phyloP scores from a whole-genome alignment of 129 eudicot species.

The Artemisia argyi region DNA sequence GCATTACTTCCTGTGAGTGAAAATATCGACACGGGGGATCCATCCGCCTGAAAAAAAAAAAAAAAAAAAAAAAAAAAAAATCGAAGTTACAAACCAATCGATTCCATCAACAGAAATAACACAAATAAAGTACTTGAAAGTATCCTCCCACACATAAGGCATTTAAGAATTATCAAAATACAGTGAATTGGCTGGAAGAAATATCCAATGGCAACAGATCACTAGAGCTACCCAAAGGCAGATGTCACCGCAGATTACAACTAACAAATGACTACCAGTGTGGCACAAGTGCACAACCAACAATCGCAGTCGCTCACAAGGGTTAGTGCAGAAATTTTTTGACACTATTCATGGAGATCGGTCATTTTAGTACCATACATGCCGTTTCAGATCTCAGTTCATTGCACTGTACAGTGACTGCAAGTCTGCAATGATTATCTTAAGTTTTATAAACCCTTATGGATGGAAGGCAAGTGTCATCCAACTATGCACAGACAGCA shows the following conservation, averaged over 20 bases:
- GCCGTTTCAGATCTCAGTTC: not conserved
- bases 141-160: not conserved
- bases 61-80: conserved; percentile 14
- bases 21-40: conserved; percentile 91
- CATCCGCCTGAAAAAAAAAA: conserved; percentile 67
- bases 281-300: not conserved
- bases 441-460: not conserved
- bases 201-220: not conserved
- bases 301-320: not conserved
- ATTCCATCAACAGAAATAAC: not conserved
- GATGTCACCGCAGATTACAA: not conserved
- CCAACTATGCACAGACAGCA: not conserved
- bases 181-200: not conserved
- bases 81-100: not conserved
- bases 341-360: not conserved
- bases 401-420: not conserved
- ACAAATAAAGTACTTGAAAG: not conserved
- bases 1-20: conserved; percentile 88
- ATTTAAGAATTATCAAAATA: not conserved
- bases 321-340: not conserved
- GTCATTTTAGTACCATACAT: not conserved
- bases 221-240: not conserved
- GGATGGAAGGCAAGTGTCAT: not conserved
- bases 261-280: not conserved
- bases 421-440: not conserved